phyloP scores from a whole-genome alignment of 441 rosid species.

The Adansonia rubrostipa region DNA sequence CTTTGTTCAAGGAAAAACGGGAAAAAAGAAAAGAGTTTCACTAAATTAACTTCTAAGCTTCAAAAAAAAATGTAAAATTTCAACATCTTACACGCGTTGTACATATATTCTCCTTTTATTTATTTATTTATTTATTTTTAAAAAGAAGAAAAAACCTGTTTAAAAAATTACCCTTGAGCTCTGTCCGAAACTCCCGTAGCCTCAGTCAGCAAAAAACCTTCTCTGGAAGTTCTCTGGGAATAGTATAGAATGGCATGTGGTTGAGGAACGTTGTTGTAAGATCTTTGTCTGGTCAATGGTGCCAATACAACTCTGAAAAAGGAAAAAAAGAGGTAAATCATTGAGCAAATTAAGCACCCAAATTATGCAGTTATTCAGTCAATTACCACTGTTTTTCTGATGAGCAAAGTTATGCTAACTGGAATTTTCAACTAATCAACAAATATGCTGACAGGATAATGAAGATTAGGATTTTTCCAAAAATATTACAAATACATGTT shows the following conservation, averaged over 20 bases:
- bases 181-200: slow-evolving; percentile 62
- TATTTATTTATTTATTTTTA: too few species aligned
- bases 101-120: background rate
- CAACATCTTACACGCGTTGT: background rate
- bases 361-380: background rate
- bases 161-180: slow-evolving; percentile 51
- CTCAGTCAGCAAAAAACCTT: slow-evolving; percentile 59
- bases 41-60: background rate
- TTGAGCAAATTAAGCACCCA: background rate
- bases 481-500: background rate
- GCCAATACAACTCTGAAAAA: slow-evolving; percentile 54
- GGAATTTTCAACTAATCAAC: background rate
- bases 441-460: background rate
- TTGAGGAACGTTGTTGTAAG: slow-evolving; percentile 54
- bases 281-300: slow-evolving; percentile 60
- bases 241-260: slow-evolving; percentile 59
- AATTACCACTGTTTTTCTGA: background rate
- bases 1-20: background rate
- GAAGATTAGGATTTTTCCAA: background rate
- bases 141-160: background rate
- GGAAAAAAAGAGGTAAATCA: background rate
- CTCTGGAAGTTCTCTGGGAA: slow-evolving; percentile 53
- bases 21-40: too few species aligned
- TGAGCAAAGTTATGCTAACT: background rate
- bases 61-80: background rate